Percentiles rank a stretch among this genome's conserved stretches.
phyloP scores from a whole-genome alignment of 2,329 filamentous ascomycete genomes.

The Colletotrichum filicis region DNA sequence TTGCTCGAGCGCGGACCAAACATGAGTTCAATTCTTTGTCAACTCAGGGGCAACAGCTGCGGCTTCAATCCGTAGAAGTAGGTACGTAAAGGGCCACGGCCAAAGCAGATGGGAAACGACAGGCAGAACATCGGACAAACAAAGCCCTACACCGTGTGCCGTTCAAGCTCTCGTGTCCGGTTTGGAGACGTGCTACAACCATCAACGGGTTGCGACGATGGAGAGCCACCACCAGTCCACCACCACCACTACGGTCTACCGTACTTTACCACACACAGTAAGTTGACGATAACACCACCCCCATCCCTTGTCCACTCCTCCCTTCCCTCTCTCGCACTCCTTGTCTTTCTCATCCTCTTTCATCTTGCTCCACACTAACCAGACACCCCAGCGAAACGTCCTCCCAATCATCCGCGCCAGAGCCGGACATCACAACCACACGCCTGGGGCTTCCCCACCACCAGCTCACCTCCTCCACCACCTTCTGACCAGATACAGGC shows the following conservation, averaged over 20 bases:
- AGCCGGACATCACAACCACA: conserved; percentile 11
- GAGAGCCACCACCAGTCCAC: conserved; percentile 11
- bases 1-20: conserved; percentile 6
- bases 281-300: not conserved
- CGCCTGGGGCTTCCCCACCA: conserved; percentile 8
- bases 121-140: conserved; percentile 2
- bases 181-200: conserved; percentile 16
- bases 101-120: not conserved
- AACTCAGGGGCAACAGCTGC: conserved; percentile 4
- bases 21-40: conserved; percentile 11
- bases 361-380: not conserved
- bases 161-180: conserved; percentile 6
- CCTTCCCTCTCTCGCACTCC: not conserved
- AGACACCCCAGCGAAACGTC: conserved; percentile 1
- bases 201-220: conserved; percentile 19
- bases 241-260: not conserved
- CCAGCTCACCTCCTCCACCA: conserved; percentile 6
- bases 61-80: not conserved
- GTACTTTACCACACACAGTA: not conserved
- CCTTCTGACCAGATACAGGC: conserved; percentile 24
- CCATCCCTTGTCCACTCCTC: not conserved
- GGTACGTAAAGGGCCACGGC: not conserved
- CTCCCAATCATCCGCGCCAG: conserved; percentile 16
- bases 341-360: not conserved
- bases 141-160: not conserved